Evolutionary conservation across 108 stramenopile genomes (phyloP), one percentile per base, ranked within the genome.

Genomic region (Skeletonema marinoi): DNA sequence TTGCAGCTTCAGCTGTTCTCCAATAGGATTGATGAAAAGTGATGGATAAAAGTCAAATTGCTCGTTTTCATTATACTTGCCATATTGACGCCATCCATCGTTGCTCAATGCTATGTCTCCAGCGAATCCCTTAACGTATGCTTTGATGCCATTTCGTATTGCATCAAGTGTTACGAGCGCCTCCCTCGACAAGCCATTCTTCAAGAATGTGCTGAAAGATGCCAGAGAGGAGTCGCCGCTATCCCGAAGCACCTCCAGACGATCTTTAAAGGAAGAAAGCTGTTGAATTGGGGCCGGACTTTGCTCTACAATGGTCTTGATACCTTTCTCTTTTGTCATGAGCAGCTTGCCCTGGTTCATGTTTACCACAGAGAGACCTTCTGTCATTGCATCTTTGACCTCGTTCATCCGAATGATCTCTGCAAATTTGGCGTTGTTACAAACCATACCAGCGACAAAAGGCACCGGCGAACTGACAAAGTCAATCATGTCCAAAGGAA

Each of bases 391-490:
- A 13, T 66, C 70, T 16, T 32, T 13, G 4, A 78, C 77, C n/a
- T 65, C 16, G 42, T 78, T 70, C 6, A 31, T 46, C 19, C 64
- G 58, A 44, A 78, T 38, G 21, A 13, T 60, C 8, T 13, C 8
- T 6, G 17, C 3, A 19, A 39, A 13, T 9, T 30, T 29, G 19
- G 17, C 3, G 36, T 32, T 31, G 12, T 64, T 65, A 4, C 35
- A 62, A 17, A 71, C 42, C n/a, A 78, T n/a, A 32, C 77, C 77
- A 8, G 61, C 56, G 31, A 78, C 48, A 46, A 78, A 78, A n/a
- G 77, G 77, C 17, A 70, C 72, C 3, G 72, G 72, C 7, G 72
- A 73, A n/a, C 48, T 64, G 16, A 73, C 72, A 41, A 73, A 73
- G 16, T 73, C 72, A 19, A 73, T 14, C 72, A 73, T 73, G 6